These are phyloP conservation scores for Hypericum androsaemum DNA, from an alignment of 345 rosid genomes.

Conservation along the genomic window DNA sequence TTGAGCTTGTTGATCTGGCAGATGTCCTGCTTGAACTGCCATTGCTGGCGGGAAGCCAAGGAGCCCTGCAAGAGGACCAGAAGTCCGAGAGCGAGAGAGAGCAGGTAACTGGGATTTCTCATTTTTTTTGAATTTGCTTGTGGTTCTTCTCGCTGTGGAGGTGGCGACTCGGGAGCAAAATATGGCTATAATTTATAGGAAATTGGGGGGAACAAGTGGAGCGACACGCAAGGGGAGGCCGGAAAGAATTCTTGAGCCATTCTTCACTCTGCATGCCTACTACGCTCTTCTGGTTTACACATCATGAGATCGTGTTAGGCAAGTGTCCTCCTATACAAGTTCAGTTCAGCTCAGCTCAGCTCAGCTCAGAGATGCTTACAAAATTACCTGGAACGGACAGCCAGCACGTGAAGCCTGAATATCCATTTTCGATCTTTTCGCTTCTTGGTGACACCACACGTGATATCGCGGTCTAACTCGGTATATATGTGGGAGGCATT, in stretches of 20 bases:
- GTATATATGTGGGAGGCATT: no score
- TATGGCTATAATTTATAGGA: constrained; percentile 18
- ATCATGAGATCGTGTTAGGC: background rate
- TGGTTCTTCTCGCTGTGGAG: background rate
- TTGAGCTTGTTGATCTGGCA: constrained; percentile 46
- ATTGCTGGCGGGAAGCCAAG: constrained; percentile 15
- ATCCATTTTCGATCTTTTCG: no score
- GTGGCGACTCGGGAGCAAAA: background rate
- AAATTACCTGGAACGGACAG: no score
- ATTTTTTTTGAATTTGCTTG: background rate
- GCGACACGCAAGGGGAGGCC: constrained; percentile 6
- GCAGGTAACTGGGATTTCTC: constrained; percentile 19
- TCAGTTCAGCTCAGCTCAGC: no score
- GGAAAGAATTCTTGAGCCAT: constrained; percentile 18
- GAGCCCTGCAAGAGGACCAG: constrained; percentile 34
- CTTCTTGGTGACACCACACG: no score
- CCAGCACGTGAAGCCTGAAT: no score
- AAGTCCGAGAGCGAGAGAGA: constrained; percentile 29
- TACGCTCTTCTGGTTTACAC: background rate
- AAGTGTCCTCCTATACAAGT: background rate
- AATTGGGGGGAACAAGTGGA: background rate
- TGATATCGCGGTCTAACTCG: no score
- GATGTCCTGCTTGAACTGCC: constrained; percentile 20
- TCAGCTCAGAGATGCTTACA: no score
- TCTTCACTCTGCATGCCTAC: constrained; percentile 37